Evolutionary conservation across 2,329 filamentous ascomycete species (phyloP).

Genomic region (Xylariaceae sp.): DNA sequence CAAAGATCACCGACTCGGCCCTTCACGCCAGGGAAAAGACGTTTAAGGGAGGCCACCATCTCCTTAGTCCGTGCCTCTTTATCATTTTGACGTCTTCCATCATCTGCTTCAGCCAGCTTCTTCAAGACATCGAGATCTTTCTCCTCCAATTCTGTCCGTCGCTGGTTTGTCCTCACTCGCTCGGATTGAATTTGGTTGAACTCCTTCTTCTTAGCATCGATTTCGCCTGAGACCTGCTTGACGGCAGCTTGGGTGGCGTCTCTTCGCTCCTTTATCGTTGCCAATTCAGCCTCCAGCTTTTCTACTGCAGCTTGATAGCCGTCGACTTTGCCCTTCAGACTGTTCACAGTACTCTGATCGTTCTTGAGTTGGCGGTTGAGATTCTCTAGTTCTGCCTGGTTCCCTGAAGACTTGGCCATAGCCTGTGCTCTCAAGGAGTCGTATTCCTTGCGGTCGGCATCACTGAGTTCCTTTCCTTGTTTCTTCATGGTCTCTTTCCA

Average conservation of each 20-base stretch:
- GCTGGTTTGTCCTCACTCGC: conserved; percentile 73
- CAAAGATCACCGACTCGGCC: conserved; percentile 89
- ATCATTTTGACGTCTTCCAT: conserved; percentile 79
- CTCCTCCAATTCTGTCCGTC: conserved; percentile 84
- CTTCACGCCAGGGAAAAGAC: conserved; percentile 86
- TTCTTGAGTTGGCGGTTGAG: conserved; percentile 86
- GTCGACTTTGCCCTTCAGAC: conserved; percentile 83
- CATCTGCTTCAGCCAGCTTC: conserved; percentile 80
- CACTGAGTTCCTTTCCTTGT: conserved; percentile 80
- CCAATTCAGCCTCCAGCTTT: conserved; percentile 68
- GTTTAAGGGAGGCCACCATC: conserved; percentile 79
- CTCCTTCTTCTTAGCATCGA: conserved; percentile 84
- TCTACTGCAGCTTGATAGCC: conserved; percentile 68
- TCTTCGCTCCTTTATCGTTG: conserved; percentile 65
- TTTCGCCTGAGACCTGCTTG: conserved; percentile 69
- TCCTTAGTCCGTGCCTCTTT: conserved; percentile 77
- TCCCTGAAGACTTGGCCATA: conserved; percentile 73
- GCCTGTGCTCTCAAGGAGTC: conserved; percentile 80
- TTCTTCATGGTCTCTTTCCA: conserved; percentile 82
- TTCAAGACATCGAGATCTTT: conserved; percentile 77
- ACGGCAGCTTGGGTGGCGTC: conserved; percentile 57
- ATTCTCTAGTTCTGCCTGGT: conserved; percentile 80
- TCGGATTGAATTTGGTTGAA: conserved; percentile 83
- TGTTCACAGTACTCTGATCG: conserved; percentile 86
- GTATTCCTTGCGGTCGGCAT: conserved; percentile 85